Percentiles rank a stretch among this genome's conserved stretches.
Conservation (phyloP, 139 green algal species). For the Raphidocelis subcapitata region DNA sequence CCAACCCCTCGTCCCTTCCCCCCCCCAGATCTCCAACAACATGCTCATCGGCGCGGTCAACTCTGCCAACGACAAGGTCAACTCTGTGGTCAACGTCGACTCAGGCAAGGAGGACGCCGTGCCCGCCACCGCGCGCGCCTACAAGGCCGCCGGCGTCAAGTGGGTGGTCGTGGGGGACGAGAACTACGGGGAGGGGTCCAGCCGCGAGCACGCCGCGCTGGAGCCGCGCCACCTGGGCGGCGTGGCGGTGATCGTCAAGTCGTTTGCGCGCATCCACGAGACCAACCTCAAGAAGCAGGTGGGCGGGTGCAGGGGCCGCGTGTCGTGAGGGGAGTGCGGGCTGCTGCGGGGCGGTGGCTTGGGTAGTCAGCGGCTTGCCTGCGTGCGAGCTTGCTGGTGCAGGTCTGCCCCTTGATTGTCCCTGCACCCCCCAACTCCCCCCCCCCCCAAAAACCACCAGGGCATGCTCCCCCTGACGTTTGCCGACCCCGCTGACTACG, state of each 20-base stretch:
- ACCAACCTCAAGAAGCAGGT: constrained; percentile 97
- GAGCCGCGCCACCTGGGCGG: constrained; percentile 93
- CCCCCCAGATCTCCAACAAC: constrained; percentile 99
- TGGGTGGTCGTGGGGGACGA: constrained; percentile 84
- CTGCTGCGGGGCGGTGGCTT: neutral
- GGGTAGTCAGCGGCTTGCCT: neutral
- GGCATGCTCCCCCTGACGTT: constrained; percentile 89
- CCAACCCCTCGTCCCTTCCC: too few species aligned
- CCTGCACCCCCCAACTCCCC: neutral
- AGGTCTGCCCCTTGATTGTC: neutral
- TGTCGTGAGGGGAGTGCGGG: neutral
- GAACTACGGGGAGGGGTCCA: constrained; percentile 67
- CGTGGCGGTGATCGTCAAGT: constrained; percentile 90
- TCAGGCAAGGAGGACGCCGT: constrained; percentile 55
- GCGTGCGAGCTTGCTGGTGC: neutral
- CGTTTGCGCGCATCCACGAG: constrained; percentile 96
- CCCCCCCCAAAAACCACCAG: constrained; percentile 21
- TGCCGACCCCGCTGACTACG: constrained; percentile 89
- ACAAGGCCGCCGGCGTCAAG: constrained; percentile 77
- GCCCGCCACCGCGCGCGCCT: constrained; percentile 62
- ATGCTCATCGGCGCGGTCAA: constrained; percentile 96
- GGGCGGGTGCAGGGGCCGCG: constrained; percentile 26
- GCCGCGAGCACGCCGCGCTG: constrained; percentile 91
- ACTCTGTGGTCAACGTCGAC: constrained; percentile 69
- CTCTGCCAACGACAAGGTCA: constrained; percentile 79